Evolutionary conservation across 192 early-diverging fungal genomes (phyloP).

Genomic region (Gigaspora rosea): DNA sequence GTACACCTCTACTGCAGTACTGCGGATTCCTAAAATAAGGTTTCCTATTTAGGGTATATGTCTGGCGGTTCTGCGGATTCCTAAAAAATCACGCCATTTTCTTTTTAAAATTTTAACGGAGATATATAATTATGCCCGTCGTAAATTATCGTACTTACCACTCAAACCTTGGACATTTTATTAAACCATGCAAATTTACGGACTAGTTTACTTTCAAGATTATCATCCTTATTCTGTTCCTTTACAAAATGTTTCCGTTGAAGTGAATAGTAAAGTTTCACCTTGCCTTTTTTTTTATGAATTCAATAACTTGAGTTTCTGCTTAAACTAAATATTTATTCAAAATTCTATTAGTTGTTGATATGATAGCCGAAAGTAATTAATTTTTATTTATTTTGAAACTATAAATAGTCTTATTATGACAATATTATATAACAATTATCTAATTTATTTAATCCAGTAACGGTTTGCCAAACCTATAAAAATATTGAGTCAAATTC

Average conservation of each 20-base stretch:
- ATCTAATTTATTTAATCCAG: conserved; percentile 16
- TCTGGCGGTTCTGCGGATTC: too few species aligned
- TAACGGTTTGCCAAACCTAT: too few species aligned
- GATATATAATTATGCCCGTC: too few species aligned
- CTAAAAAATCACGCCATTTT: too few species aligned
- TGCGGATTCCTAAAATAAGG: too few species aligned
- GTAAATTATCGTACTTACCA: too few species aligned
- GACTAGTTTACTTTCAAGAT: not conserved
- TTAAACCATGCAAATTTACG: conserved; percentile 22
- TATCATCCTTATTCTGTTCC: not conserved
- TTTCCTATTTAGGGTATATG: too few species aligned
- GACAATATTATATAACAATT: not conserved
- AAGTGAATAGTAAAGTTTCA: conserved; percentile 23
- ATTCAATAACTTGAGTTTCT: not conserved
- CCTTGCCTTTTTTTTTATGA: too few species aligned
- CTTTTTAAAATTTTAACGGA: too few species aligned
- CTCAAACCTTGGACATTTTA: too few species aligned
- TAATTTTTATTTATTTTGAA: not conserved
- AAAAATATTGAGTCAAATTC: not conserved
- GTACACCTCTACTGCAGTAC: too few species aligned
- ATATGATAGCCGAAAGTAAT: conserved; percentile 32
- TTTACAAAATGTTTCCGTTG: not conserved
- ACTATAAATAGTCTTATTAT: not conserved
- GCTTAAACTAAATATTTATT: not conserved
- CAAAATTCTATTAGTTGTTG: conserved; percentile 24